Base-by-base conservation (phyloP, 805 yeast genomes). In the Wickerhamiella musiphila region DNA sequence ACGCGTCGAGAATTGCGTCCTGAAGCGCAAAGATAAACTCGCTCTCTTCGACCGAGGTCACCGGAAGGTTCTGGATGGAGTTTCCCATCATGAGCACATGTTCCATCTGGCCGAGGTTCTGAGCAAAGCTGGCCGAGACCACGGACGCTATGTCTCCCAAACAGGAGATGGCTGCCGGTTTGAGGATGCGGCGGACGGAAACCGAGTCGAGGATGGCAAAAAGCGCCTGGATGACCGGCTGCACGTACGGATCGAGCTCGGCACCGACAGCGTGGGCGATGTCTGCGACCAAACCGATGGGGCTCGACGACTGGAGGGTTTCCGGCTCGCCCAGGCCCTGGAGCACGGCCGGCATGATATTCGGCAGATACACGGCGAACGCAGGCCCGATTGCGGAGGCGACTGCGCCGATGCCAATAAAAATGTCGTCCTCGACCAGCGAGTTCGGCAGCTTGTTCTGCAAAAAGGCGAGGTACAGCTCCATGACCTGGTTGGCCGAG, bases 61-160 rank as follows among this genome's bases (percentile, higher is more conserved):
- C 86, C 4, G 48, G 39, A 11, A 43, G 44, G 24, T 43, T 39
- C 21, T 41, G 46, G 20, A 53, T 37, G 18, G 37, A 40, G 9
- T 55, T 43, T 8, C 60, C 65, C 41, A 56, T 56, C 17, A 42
- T 38, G 6, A 60, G 76, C 34, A 90, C 70, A 23, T 65, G 66
- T 76, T 84, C 76, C 21, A 83, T 93, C 38, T 71, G 79, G 23
- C 65, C 69, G 41, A 83, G 57, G 54, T 81, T 90, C 35, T 74
- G 81, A 42, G 66, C 65, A 56, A 86, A 90, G 4, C 93, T 93
- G 2, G 65, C 51, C 4, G 94, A 95, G 39, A 84, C 71, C 10
- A 90, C 73, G 1, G 93, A 69, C 4, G 96, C 95, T 47, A 90
- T 70, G 54, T 90, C 98, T 41, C 98, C 98, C 53, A 90, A 81